A percentile compares a stretch with the other conserved stretches of the same genome.
Conservation (phyloP, 2,329 filamentous ascomycete genomes). For the Grosmannia clavigera region DNA sequence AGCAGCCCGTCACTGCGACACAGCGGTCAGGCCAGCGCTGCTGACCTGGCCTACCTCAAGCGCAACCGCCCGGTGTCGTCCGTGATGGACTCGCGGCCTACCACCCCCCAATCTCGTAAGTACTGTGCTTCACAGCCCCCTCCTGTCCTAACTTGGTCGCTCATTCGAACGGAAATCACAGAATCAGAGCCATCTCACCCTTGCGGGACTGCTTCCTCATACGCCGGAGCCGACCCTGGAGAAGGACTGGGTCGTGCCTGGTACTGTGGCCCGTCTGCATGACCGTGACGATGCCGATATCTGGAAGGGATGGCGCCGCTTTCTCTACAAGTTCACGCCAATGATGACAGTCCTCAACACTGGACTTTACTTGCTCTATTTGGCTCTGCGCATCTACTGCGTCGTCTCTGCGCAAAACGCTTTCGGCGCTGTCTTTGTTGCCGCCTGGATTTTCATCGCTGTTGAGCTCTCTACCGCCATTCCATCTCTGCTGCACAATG, state of each 20-base stretch:
- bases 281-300: constrained; percentile 32
- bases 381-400: constrained; percentile 37
- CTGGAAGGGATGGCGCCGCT: constrained; percentile 31
- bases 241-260: constrained; percentile 21
- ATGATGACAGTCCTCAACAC: constrained; percentile 28
- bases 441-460: constrained; percentile 45
- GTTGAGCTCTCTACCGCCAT: constrained; percentile 41
- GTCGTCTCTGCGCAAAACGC: constrained; percentile 37
- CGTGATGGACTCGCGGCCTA: constrained; percentile 8
- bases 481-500: constrained; percentile 43
- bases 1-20: constrained; percentile 10
- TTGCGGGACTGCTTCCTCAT: constrained; percentile 26
- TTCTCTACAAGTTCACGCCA: constrained; percentile 25
- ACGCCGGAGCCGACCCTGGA: constrained; percentile 16
- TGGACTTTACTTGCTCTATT: constrained; percentile 32
- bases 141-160: not conserved
- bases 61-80: constrained; percentile 5
- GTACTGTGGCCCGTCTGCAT: constrained; percentile 26
- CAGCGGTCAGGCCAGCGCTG: constrained; percentile 9
- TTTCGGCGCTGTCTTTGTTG: constrained; percentile 26
- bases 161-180: constrained; percentile 11
- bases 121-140: not conserved
- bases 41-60: constrained; percentile 10
- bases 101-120: constrained; percentile 2
- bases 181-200: constrained; percentile 30